A percentile compares a stretch with the other conserved stretches of the same genome.
Evolutionary conservation across 208 protist genomes (phyloP).

Genomic region (Crithidia sp.): DNA sequence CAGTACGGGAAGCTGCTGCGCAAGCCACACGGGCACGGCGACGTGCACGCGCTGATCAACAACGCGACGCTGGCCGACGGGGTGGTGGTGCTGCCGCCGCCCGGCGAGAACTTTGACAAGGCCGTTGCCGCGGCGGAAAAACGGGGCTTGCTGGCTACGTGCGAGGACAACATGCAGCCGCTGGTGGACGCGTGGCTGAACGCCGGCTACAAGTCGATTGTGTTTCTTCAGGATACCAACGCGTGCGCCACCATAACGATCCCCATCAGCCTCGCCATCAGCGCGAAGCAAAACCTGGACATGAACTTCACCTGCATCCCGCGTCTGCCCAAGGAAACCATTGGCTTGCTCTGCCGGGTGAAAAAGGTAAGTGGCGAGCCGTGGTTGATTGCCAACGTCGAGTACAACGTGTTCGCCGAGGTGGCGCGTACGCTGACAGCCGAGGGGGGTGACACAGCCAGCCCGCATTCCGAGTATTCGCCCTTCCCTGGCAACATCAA

Average conservation of each 20-base stretch:
- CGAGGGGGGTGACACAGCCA: slow-evolving; percentile 56
- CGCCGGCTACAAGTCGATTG: slow-evolving; percentile 72
- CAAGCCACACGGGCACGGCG: slow-evolving; percentile 96
- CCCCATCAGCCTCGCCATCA: slow-evolving; percentile 84
- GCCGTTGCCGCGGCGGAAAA: background rate
- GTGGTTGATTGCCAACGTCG: slow-evolving; percentile 69
- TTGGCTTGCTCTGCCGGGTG: slow-evolving; percentile 70
- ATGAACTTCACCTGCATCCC: slow-evolving; percentile 94
- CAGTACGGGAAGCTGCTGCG: slow-evolving; percentile 63
- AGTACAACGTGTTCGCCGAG: slow-evolving; percentile 87
- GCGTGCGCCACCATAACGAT: slow-evolving; percentile 70
- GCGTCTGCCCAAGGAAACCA: slow-evolving; percentile 79
- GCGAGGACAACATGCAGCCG: slow-evolving; percentile 14
- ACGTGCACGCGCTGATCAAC: slow-evolving; percentile 92
- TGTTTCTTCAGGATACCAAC: slow-evolving; percentile 96
- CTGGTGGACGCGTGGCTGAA: slow-evolving; percentile 59
- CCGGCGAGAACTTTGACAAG: background rate
- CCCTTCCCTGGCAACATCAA: slow-evolving; percentile 94
- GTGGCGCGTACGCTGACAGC: slow-evolving; percentile 48
- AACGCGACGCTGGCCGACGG: slow-evolving; percentile 24
- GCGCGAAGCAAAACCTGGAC: slow-evolving; percentile 51
- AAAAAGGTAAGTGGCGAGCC: slow-evolving; percentile 24
- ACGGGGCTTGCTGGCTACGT: slow-evolving; percentile 8
- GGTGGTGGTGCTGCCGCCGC: background rate
- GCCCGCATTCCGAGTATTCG: slow-evolving; percentile 50